A percentile compares a stretch with the other conserved stretches of the same genome.
Conservation (phyloP, 495 filamentous ascomycete genomes). For the Letharia lupina region DNA sequence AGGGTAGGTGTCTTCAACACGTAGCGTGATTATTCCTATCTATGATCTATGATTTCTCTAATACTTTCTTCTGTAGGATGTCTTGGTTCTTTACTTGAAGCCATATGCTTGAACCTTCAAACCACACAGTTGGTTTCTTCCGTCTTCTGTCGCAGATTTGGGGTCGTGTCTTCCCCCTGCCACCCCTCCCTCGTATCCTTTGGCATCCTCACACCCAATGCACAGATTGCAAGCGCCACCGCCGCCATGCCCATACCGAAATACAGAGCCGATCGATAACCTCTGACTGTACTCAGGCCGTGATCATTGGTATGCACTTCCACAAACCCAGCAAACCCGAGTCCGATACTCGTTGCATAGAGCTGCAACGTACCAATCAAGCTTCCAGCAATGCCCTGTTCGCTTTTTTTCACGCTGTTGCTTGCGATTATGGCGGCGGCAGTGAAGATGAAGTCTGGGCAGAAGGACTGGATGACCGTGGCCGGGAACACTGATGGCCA, state of each 20-base stretch:
- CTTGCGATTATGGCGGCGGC: constrained; percentile 49
- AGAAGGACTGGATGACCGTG: constrained; percentile 37
- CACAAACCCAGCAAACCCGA: constrained; percentile 46
- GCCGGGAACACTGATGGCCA: constrained; percentile 46
- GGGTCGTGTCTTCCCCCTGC: constrained; percentile 25
- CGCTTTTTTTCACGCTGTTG: constrained; percentile 39
- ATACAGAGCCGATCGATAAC: constrained; percentile 38
- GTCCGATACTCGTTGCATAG: constrained; percentile 41
- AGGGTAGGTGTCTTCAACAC: too few relatives aligned
- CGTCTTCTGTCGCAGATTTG: neutral
- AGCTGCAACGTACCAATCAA: constrained; percentile 41
- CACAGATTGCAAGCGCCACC: constrained; percentile 34
- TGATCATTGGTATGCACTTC: constrained; percentile 30
- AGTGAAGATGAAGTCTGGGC: constrained; percentile 44
- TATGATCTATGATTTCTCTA: too few relatives aligned
- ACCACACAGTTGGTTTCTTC: neutral
- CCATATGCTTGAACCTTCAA: too few relatives aligned
- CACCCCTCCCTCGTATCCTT: constrained; percentile 40
- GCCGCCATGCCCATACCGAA: constrained; percentile 39
- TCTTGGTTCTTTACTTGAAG: too few relatives aligned
- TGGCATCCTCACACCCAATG: constrained; percentile 34
- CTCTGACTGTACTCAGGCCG: constrained; percentile 21
- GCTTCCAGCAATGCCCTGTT: constrained; percentile 44
- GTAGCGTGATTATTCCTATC: too few relatives aligned
- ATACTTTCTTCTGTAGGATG: too few relatives aligned